Base-by-base conservation (phyloP, 495 filamentous ascomycete genomes). In the Penicillium roqueforti region DNA sequence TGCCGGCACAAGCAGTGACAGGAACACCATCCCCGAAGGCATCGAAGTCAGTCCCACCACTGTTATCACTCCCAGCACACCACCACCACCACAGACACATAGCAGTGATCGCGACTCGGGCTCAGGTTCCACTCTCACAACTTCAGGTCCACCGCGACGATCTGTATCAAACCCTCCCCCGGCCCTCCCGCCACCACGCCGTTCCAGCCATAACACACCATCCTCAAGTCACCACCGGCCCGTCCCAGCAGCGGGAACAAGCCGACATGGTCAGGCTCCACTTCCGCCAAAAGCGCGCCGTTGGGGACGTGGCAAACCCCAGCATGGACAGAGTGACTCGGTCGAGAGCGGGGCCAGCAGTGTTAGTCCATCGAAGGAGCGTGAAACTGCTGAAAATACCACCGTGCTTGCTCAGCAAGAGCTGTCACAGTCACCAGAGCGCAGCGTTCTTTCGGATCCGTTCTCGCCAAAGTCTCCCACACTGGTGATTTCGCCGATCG, bases 131-230 rank as follows among this genome's bases (percentile, higher is more conserved):
- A 53, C 53, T 8, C 66, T 71, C 19, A 54, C 49, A 9, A 66
- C 63, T 7, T 62, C 68, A 36, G 40, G 63, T 10, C 54, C 67
- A 10, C 34, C 58, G 7, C 68, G 69, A 16, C 69, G 73, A 48
- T 71, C 72, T 7, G 69, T 60, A 19, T 75, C 72, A 20, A 71
- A 73, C 37, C 69, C 72, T 11, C 69, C 72, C 4, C 72, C 72
- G 1, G 72, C 71, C 13, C 58, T 75, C 13, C 72, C 72, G 13
- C 72, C 72, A 23, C 72, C 72, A 11, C 62, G 72, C 20, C 71
- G 72, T 29, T 73, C 69, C 13, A 47, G 54, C 11, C 48, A 58
- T n/a, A 53, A 54, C 18, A 63, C 56, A 19, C 57, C 66, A 36
- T 54, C 59, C 47, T 60, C 55, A 19, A 52, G 66, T 58, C 65